Conservation (phyloP, 225 moss, liverwort and hornwort genomes). For the Polytrichum formosum region DNA sequence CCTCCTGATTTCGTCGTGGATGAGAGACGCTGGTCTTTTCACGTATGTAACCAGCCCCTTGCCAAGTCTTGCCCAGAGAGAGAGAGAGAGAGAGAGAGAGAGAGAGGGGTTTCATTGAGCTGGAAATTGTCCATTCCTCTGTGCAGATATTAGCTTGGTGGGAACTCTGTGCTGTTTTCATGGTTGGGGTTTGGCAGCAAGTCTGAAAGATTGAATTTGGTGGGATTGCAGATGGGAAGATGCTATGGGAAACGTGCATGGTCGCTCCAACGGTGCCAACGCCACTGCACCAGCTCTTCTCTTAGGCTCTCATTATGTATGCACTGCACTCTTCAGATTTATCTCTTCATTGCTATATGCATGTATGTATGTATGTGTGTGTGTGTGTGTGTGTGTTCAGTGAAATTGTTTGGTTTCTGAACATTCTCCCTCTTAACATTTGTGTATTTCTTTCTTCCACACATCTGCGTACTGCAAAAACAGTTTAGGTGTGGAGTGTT, state of each 20-base stretch:
- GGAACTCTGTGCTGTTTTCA: not conserved
- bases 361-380: too few species aligned
- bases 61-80: not conserved
- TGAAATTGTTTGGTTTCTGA: too few species aligned
- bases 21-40: constrained; percentile 86
- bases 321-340: constrained; percentile 3
- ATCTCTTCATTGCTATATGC: too few species aligned
- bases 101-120: too few species aligned
- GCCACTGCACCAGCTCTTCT: constrained; percentile 83
- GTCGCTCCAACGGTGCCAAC: constrained; percentile 79
- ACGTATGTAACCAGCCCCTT: constrained; percentile 41
- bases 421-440: too few species aligned
- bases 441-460: too few species aligned
- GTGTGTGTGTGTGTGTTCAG: too few species aligned
- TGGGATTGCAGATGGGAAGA: constrained; percentile 76
- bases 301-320: constrained; percentile 89
- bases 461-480: too few species aligned
- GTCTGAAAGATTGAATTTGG: not conserved
- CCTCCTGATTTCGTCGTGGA: constrained; percentile 74
- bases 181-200: not conserved
- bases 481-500: too few species aligned
- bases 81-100: too few species aligned
- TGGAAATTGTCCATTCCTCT: too few species aligned
- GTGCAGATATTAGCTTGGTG: not conserved
- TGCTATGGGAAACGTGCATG: constrained; percentile 90